Base-by-base conservation (phyloP, 2,329 filamentous ascomycete species). In the Neophaeococcomyces aloes region DNA sequence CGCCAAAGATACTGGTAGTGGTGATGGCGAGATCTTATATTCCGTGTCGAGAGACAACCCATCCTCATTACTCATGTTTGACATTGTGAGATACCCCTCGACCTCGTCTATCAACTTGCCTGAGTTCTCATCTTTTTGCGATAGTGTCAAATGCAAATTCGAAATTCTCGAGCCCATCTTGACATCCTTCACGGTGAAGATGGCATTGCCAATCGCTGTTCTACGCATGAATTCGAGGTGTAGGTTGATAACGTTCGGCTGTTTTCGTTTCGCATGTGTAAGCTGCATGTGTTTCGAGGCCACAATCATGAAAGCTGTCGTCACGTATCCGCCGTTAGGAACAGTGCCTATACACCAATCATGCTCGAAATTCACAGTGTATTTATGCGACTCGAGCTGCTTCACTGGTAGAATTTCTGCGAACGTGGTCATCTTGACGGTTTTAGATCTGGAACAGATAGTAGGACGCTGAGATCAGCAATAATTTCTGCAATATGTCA, bases 261-360 rank as follows among this genome's bases (percentile, higher is more conserved):
- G 75, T 10, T 59, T 51, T 29, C 55, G 57, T 27, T 57, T 54
- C 50, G 62, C 61, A 46, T 75, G 71, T 39, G 73, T 74, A 39
- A 71, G 66, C 47, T 68, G 63, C 15, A 80, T 71, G 60, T 83
- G 79, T 2, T 65, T 68, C 7, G 65, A 62, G 18, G 76, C 76
- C 14, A 78, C 74, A 42, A 70, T 68, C 48, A 81, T 69, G 48
- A 86, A 70, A 38, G 74, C 68, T 0, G 77, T 70, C 7, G 79
- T 79, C 13, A 83, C 75, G 54, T 80, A 82, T 46, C 81, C 81
- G 41, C 81, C 81, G 59, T 86, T 79, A 4, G 81, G 80, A 10
- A 85, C 81, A 80, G 69, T 72, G 44, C 79, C 79, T 52, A 84
- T 81, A 51, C 72, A 75, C 77, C 79, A 83, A 53, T 76, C 73